phyloP scores from a whole-genome alignment of 2,329 filamentous ascomycete genomes.

The Amauroascus verrucosus region DNA sequence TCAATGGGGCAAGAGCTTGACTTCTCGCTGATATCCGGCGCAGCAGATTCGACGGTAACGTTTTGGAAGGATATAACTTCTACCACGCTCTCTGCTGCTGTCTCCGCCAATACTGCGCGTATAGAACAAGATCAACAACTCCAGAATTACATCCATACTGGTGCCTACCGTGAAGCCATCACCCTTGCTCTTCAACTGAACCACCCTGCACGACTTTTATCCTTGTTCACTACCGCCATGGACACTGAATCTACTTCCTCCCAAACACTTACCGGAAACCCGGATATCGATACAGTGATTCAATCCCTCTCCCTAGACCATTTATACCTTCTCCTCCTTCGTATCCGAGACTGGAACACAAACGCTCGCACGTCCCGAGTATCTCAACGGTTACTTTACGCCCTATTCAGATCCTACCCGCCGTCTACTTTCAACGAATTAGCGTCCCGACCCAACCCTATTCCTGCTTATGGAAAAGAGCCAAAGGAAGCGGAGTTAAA shows the following conservation, averaged over 20 bases:
- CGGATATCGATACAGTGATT: conserved; percentile 69
- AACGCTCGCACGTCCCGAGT: conserved; percentile 79
- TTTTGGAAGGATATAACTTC: conserved; percentile 93
- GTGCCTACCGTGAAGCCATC: conserved; percentile 87
- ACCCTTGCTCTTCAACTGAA: conserved; percentile 85
- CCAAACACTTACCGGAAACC: conserved; percentile 36
- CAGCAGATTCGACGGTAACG: conserved; percentile 82
- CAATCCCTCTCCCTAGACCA: conserved; percentile 72
- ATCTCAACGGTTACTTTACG: conserved; percentile 73
- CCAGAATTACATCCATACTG: conserved; percentile 79
- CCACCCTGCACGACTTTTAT: conserved; percentile 77
- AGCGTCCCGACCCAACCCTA: conserved; percentile 30
- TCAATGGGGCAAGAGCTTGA: conserved; percentile 22
- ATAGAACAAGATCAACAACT: conserved; percentile 92
- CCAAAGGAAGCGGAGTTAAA: conserved; percentile 49
- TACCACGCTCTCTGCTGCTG: conserved; percentile 63
- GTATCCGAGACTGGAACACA: conserved; percentile 93
- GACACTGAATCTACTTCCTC: conserved; percentile 23
- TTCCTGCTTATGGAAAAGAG: conserved; percentile 21
- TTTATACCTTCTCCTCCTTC: conserved; percentile 67
- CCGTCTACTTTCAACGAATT: conserved; percentile 64
- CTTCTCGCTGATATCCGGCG: conserved; percentile 74
- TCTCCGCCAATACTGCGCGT: conserved; percentile 62
- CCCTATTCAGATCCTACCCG: conserved; percentile 70
- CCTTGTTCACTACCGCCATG: conserved; percentile 72